These are phyloP conservation scores for Diaporthe ampelina DNA, from an alignment of 2,329 filamentous ascomycete genomes.

Conservation along the genomic window DNA sequence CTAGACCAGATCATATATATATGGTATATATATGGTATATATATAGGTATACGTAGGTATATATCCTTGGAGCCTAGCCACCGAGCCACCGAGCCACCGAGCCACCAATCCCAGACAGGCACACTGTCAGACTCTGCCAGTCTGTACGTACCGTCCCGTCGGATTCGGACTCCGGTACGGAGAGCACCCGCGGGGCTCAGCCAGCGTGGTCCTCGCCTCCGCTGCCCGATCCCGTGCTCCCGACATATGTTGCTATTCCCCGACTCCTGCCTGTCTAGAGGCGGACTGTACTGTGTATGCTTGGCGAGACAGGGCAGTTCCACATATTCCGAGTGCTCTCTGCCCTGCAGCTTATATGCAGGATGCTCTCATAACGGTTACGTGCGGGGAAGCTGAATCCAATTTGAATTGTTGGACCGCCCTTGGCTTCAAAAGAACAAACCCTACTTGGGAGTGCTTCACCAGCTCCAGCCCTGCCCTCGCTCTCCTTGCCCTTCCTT, in stretches of 20 bases:
- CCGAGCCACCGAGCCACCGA: neutral
- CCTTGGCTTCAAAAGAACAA: neutral
- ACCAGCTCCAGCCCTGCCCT: neutral
- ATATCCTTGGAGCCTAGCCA: neutral
- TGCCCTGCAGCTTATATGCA: neutral
- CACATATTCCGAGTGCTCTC: neutral
- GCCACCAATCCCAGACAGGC: no score
- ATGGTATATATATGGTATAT: neutral
- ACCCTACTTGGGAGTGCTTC: neutral
- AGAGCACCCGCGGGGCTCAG: constrained; percentile 13
- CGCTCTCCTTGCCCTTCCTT: neutral
- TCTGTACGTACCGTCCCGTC: constrained; percentile 15
- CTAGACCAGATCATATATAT: neutral
- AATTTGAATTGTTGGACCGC: neutral
- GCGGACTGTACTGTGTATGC: neutral
- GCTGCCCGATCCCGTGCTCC: neutral
- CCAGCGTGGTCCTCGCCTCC: neutral
- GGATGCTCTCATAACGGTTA: neutral
- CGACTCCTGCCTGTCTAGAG: no score
- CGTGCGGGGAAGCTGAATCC: neutral
- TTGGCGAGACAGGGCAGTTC: neutral
- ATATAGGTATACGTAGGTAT: neutral
- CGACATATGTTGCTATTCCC: neutral
- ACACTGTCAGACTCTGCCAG: neutral
- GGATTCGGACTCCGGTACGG: constrained; percentile 25